Base-by-base conservation (phyloP, 2,329 filamentous ascomycete species). In the Hypoxylon sp. region DNA sequence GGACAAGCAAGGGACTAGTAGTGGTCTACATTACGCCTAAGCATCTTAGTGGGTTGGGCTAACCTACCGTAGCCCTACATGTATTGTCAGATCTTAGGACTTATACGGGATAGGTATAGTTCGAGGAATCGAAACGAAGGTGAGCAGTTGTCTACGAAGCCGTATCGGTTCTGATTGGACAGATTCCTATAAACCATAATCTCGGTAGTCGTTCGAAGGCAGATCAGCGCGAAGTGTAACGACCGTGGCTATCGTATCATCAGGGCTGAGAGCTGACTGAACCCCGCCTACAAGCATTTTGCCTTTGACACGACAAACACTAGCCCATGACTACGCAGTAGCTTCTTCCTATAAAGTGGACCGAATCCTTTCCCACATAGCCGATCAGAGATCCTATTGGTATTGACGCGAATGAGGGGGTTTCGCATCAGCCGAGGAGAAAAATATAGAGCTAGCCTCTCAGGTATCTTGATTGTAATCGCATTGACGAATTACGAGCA, bases 271-370 rank as follows among this genome's bases (percentile, higher is more conserved):
- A 23, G 55, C 17, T 21, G 41, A 17, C 14, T 25, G 32, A 55
- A 66, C 58, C 64, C 64, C 58, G 59, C 63, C 43, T 14, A 53
- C 45, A 63, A 36, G 63, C 56, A 69, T 61, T 38, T 63, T 57
- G 50, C 66, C 55, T 55, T 17, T 17, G 17, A 21, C 21, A 28
- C 36, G 50, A 57, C 46, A 30, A 55, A 46, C 45, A 63, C 58
- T 53, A 58, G 34, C 48, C 48, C 43, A 25, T 32, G 45, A 32
- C 59, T 59, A n/a, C n/a, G n/a, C n/a, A n/a, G n/a, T n/a, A 66
- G 59, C 25, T 10, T 56, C n/a, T 43, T 62, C 17, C 62, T 21
- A 19, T n/a, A 51, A 59, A 55, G 59, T 58, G 50, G 48, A 58
- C 19, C 36, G 45, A 43, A 51, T 62, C 49, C 49, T 60, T 11